Base-by-base conservation (phyloP, 306 rosid genomes). In the Prunus campanulata region DNA sequence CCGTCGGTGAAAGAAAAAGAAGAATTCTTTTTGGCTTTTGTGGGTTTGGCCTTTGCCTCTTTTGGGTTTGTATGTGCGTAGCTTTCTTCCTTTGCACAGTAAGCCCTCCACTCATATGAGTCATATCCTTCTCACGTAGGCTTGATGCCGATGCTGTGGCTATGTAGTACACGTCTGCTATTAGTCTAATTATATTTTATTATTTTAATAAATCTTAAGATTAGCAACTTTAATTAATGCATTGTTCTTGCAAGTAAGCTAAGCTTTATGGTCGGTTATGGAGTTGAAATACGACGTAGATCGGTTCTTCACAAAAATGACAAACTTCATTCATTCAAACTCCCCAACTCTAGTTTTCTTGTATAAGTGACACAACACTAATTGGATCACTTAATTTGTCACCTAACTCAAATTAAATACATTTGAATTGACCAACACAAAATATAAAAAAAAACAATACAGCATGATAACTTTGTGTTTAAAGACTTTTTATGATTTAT, bases 51-150 rank as follows among this genome's bases (percentile, higher is more conserved):
- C 29, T 20, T 46, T 15, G 22, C 50, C 50, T 12, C 55, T 39
- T 49, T 69, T 69, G 44, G 60, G 73, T 52, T 16, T 52, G 59
- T 52, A 52, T 52, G 24, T 25, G 19, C 3, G 27, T 71, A 18
- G 64, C 57, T 22, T 73, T 46, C 68, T 16, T 20, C 27, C 27
- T 44, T 46, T 62, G 77, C 68, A 60, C 77, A 73, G 57, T 60
- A 60, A 16, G 77, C 18, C 5, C 77, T 46, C 77, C 68, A 44
- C 68, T 59, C 47, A 5, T 44, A 59, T 16, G 70, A 35, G 48
- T 32, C 52, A 60, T 60, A 60, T 24, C 35, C 65, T 22, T 16
- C 68, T 63, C 20, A 35, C 20, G 46, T 30, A 2, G 11, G 68
- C 20, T 39, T 63, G 68, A 63, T 63, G 67, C 5, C 6, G 47